Evolutionary conservation across 768 basidiomycete genomes (phyloP).

Genomic region (Kwoniella sp.): DNA sequence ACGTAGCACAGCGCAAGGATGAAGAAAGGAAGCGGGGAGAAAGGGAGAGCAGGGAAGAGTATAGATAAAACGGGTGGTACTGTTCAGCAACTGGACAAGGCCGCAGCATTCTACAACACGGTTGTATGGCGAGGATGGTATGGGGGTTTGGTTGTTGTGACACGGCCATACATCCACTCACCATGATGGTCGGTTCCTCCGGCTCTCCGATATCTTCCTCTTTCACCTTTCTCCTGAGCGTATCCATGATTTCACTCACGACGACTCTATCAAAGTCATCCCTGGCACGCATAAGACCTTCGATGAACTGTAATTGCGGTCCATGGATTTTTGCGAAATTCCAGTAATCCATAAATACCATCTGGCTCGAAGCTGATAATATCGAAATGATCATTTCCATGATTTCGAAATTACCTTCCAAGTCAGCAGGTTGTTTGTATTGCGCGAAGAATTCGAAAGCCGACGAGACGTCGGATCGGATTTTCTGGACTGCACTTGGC

Average conservation of each 20-base stretch:
- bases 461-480: conserved; percentile 76
- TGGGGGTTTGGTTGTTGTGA: too few species aligned
- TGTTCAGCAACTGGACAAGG: too few species aligned
- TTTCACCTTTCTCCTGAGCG: conserved; percentile 85
- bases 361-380: conserved; percentile 80
- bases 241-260: conserved; percentile 89
- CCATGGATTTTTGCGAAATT: conserved; percentile 89
- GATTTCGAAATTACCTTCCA: conserved; percentile 81
- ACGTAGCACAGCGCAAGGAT: neutral
- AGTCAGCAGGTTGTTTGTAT: conserved; percentile 73
- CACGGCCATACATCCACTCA: too few species aligned
- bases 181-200: conserved; percentile 55
- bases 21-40: neutral
- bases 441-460: conserved; percentile 78
- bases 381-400: conserved; percentile 79
- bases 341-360: conserved; percentile 92
- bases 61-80: too few species aligned
- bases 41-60: neutral
- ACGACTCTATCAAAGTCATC: conserved; percentile 88
- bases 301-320: conserved; percentile 87
- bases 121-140: too few species aligned
- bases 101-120: too few species aligned
- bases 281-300: conserved; percentile 82
- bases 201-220: conserved; percentile 64
- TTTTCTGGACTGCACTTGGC: conserved; percentile 78